A percentile compares a stretch with the other conserved stretches of the same genome.
phyloP scores from a whole-genome alignment of 805 yeast genomes.

The Candida cerambycidarum region DNA sequence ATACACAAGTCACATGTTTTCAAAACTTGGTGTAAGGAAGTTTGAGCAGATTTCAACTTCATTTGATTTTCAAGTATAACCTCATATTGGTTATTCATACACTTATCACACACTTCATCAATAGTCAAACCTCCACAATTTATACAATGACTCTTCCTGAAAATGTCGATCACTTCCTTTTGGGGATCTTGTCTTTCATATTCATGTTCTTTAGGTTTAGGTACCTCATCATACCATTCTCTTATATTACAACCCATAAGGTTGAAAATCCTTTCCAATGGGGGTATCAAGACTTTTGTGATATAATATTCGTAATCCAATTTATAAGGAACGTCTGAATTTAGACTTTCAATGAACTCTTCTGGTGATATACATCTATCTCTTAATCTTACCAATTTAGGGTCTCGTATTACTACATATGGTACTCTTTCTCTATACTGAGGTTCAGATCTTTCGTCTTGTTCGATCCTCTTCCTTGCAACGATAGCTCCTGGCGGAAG shows the following conservation, averaged over 20 bases:
- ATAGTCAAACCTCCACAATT: conserved; percentile 19
- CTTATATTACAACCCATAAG: conserved; percentile 78
- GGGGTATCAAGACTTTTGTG: conserved; percentile 80
- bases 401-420: conserved; percentile 67
- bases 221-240: conserved; percentile 74
- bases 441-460: conserved; percentile 75
- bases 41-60: conserved; percentile 6
- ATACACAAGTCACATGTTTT: conserved; percentile 12
- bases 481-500: conserved; percentile 93
- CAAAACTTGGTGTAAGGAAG: neutral
- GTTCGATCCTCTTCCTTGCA: conserved; percentile 58
- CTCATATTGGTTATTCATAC: conserved; percentile 1
- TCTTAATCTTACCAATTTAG: conserved; percentile 56
- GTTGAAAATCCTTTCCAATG: conserved; percentile 79
- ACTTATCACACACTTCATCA: conserved; percentile 8
- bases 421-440: conserved; percentile 89
- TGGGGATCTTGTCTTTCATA: neutral
- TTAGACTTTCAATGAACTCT: conserved; percentile 51
- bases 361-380: conserved; percentile 82
- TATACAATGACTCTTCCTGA: conserved; percentile 19
- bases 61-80: conserved; percentile 4
- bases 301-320: conserved; percentile 87
- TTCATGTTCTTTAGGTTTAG: conserved; percentile 25
- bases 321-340: conserved; percentile 34
- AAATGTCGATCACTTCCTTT: neutral